Evolutionary conservation across 164 flowering plant genomes (phyloP).

Genomic region (Berberis thunbergii): DNA sequence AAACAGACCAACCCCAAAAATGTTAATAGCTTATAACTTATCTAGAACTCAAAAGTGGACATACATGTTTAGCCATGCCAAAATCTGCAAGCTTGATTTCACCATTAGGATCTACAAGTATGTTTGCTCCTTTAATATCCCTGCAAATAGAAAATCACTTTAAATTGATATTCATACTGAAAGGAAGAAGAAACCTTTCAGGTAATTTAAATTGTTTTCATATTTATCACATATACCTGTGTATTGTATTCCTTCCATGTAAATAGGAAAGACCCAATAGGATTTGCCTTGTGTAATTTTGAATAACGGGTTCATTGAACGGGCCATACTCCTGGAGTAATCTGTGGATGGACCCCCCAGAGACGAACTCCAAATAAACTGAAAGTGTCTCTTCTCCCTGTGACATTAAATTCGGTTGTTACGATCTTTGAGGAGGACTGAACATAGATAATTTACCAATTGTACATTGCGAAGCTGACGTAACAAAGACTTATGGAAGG

Average conservation of each 20-base stretch:
- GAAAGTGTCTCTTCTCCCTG: constrained; percentile 58
- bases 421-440: neutral
- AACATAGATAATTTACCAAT: neutral
- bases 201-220: neutral
- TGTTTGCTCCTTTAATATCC: constrained; percentile 84
- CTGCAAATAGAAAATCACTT: constrained; percentile 21
- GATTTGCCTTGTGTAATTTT: constrained; percentile 60
- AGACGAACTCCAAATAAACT: constrained; percentile 64
- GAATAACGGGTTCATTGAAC: constrained; percentile 55
- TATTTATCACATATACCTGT: constrained; percentile 32
- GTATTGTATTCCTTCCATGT: constrained; percentile 58
- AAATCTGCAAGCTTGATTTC: constrained; percentile 69
- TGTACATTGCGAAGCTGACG: neutral
- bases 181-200: neutral
- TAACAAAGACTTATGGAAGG: neutral
- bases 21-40: too few relatives aligned
- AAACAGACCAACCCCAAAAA: neutral
- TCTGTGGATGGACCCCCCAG: constrained; percentile 79
- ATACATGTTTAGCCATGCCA: constrained; percentile 90
- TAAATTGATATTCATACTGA: neutral
- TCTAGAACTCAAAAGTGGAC: neutral
- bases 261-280: constrained; percentile 70
- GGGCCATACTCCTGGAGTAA: constrained; percentile 71
- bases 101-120: constrained; percentile 68
- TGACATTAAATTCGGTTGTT: neutral